Percentiles rank a stretch among this genome's conserved stretches.
phyloP scores from a whole-genome alignment of 2,329 filamentous ascomycete species.

The Penicillium brevicompactum region DNA sequence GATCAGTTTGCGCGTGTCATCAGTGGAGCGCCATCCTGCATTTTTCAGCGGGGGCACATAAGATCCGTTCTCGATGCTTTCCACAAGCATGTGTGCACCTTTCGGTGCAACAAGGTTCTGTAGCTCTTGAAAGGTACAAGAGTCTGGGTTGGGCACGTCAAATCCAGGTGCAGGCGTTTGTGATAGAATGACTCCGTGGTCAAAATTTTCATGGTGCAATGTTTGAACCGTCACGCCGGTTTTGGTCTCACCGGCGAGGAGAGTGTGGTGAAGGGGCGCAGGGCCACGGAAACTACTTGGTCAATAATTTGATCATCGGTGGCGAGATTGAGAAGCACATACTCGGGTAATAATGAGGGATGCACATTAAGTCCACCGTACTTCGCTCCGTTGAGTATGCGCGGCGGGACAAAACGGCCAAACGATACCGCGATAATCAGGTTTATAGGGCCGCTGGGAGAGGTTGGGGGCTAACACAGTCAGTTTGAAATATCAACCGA shows the following conservation, averaged over 20 bases:
- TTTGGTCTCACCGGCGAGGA: constrained; percentile 61
- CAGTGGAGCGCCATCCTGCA: constrained; percentile 29
- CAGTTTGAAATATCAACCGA: constrained; percentile 16
- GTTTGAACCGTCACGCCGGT: constrained; percentile 88
- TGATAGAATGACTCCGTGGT: constrained; percentile 73
- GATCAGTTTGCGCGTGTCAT: constrained; percentile 29
- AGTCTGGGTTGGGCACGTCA: constrained; percentile 50
- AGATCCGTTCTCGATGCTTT: constrained; percentile 62
- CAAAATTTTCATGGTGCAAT: constrained; percentile 73
- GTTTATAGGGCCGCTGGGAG: constrained; percentile 58
- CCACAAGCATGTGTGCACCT: constrained; percentile 72
- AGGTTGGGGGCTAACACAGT: constrained; percentile 55
- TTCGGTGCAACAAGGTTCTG: constrained; percentile 59
- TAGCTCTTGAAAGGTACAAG: constrained; percentile 54
- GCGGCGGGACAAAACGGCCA: constrained; percentile 80
- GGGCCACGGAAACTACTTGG: constrained; percentile 71
- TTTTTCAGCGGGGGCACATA: constrained; percentile 65
- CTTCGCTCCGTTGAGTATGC: constrained; percentile 68
- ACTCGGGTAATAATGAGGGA: constrained; percentile 86
- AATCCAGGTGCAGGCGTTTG: constrained; percentile 66
- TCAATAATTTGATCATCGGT: background rate
- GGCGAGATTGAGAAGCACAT: constrained; percentile 28
- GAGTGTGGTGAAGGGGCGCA: constrained; percentile 82
- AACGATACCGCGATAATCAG: constrained; percentile 92
- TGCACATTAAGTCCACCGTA: constrained; percentile 94